These are phyloP conservation scores for Acanthamoeba castellanii DNA, from an alignment of 208 protist genomes.

Conservation along the genomic window DNA sequence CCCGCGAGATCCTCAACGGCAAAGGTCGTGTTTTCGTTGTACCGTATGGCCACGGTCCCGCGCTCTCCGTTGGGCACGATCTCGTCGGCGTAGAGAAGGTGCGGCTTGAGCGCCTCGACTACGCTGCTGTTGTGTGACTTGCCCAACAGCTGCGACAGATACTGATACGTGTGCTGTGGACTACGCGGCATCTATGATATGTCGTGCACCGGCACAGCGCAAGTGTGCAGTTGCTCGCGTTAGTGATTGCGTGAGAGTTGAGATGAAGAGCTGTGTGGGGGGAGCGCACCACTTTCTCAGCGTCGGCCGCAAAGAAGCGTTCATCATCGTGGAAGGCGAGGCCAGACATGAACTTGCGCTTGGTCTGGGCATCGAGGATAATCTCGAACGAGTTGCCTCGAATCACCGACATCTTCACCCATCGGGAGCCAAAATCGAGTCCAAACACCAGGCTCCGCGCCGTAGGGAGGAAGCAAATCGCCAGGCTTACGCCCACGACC, in stretches of 20 bases:
- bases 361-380: slow-evolving; percentile 95
- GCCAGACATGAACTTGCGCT: slow-evolving; percentile 93
- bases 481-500: neutral
- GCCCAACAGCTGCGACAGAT: slow-evolving; percentile 75
- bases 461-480: neutral
- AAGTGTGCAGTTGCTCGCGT: neutral
- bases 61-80: slow-evolving; percentile 73
- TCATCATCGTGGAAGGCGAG: slow-evolving; percentile 93
- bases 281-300: slow-evolving; percentile 87
- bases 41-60: slow-evolving; percentile 86
- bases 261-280: neutral
- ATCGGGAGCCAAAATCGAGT: slow-evolving; percentile 88
- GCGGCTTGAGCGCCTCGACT: slow-evolving; percentile 67
- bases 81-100: slow-evolving; percentile 62
- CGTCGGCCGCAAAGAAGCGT: slow-evolving; percentile 93
- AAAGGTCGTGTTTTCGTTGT: slow-evolving; percentile 86
- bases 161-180: slow-evolving; percentile 74
- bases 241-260: neutral
- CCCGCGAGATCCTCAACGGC: slow-evolving; percentile 91
- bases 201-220: neutral
- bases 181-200: slow-evolving; percentile 12
- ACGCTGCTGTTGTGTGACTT: slow-evolving; percentile 39
- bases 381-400: slow-evolving; percentile 90
- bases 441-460: slow-evolving; percentile 73
- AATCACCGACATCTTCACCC: slow-evolving; percentile 87